Conservation (phyloP, 192 early-diverging fungal species). For the Rhizoclosmatium globosum region DNA sequence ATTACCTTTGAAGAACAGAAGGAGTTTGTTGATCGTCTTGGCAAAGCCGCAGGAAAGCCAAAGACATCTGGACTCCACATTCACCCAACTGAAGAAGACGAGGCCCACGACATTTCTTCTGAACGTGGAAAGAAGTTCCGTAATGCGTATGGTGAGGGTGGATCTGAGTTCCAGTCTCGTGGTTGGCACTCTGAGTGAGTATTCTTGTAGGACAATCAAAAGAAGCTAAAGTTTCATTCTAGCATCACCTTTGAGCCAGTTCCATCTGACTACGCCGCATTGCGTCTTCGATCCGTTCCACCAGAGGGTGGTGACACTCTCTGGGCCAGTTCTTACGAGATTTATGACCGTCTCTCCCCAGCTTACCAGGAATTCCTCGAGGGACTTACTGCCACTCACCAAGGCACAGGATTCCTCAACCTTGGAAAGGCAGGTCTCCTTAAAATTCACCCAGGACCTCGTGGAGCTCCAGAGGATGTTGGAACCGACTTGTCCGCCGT, state of each 20-base stretch:
- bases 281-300: slow-evolving; percentile 52
- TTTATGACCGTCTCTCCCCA: slow-evolving; percentile 66
- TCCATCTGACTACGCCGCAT: slow-evolving; percentile 58
- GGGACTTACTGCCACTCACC: slow-evolving; percentile 64
- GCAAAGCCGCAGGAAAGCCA: slow-evolving; percentile 1
- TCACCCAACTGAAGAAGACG: neutral
- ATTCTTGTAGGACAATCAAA: neutral
- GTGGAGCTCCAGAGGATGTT: slow-evolving; percentile 38
- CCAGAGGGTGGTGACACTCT: slow-evolving; percentile 46
- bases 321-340: slow-evolving; percentile 63
- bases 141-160: neutral
- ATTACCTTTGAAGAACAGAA: slow-evolving; percentile 35
- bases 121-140: neutral
- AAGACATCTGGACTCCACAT: neutral
- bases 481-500: slow-evolving; percentile 42
- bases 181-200: slow-evolving; percentile 14
- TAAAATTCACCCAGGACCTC: slow-evolving; percentile 4
- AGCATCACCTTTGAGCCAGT: slow-evolving; percentile 59
- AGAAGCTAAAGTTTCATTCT: neutral
- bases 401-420: slow-evolving; percentile 38
- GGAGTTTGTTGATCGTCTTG: slow-evolving; percentile 30
- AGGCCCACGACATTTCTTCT: neutral
- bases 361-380: slow-evolving; percentile 61
- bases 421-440: neutral
- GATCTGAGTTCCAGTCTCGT: neutral